Evolutionary conservation across 2,329 filamentous ascomycete species (phyloP), one percentile per base, ranked within the genome.

Genomic region (Acephala macrosclerotiorum): DNA sequence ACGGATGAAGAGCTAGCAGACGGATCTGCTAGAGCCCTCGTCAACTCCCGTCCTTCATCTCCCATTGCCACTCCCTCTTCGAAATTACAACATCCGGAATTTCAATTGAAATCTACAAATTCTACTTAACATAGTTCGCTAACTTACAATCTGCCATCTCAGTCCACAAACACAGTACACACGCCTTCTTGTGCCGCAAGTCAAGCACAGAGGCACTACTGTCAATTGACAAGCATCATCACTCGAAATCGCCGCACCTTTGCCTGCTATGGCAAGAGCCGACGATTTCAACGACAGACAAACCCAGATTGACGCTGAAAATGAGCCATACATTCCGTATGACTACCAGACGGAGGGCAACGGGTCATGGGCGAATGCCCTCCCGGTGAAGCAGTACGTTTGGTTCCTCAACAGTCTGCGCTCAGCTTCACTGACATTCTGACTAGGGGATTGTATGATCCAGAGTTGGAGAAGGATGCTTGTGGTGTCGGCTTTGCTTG

Each of bases 401-500:
- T n/a, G 8, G 35, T 22, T 49, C 25, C 25, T 51, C 20, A 20
- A 16, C n/a, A 36, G 29, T 18, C 33, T 18, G 33, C 33, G 25
- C n/a, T 11, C 9, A 14, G 18, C 14, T 25, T 58, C 56, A 56
- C 60, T 70, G 60, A 71, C 60, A 18, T 57, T 38, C 55, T 60
- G 42, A 42, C 55, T 63, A 86, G 84, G 78, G 96, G 95, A 86
- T 89, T 99, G 60, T 99, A 99, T 79, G 94, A 98, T 83, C 96
- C 96, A 70, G 89, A 90, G 79, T 89, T 96, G 71, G 96, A 98
- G 83, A 98, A 98, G 81, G 96, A 99, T 94, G 94, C 96, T 73
- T 99, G 96, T 78, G 96, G 96, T 92, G 96, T 99, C 77, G 96
- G 96, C 79, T 99, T 99, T 82, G 93, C 95, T 81, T 97, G 95